Percentiles rank a stretch among this genome's conserved stretches.
phyloP scores from a whole-genome alignment of 805 yeast species.

The Candida berthetii region DNA sequence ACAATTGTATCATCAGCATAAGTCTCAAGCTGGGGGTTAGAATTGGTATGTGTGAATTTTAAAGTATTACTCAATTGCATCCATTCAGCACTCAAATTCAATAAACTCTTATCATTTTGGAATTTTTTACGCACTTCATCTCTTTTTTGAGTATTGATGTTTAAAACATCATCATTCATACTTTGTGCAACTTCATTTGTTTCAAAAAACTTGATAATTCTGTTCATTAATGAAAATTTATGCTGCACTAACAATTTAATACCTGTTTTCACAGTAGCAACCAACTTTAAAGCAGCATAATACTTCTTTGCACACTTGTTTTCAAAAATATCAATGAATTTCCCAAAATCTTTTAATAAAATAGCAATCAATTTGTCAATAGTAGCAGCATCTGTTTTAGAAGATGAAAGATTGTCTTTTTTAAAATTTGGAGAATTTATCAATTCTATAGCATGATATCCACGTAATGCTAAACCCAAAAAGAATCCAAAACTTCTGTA shows the following conservation, averaged over 20 bases:
- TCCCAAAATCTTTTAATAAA: constrained; percentile 1
- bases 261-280: constrained; percentile 6
- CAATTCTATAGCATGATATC: constrained; percentile 12
- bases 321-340: constrained; percentile 3
- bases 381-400: not conserved
- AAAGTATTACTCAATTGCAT: constrained; percentile 4
- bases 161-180: constrained; percentile 1
- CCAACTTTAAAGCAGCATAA: constrained; percentile 6
- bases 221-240: constrained; percentile 11
- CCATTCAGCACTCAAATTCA: constrained; percentile 11
- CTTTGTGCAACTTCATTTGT: constrained; percentile 4
- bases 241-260: constrained; percentile 4
- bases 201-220: constrained; percentile 12
- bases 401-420: not conserved
- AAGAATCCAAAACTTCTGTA: constrained; percentile 1
- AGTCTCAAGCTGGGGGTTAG: not conserved
- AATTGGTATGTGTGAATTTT: not conserved
- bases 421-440: constrained; percentile 1
- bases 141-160: constrained; percentile 1
- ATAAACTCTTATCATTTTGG: constrained; percentile 5
- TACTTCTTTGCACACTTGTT: constrained; percentile 9
- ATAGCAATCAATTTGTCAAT: constrained; percentile 3
- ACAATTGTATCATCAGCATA: constrained; percentile 5
- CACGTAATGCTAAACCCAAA: constrained; percentile 4
- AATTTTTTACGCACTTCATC: constrained; percentile 7